These are phyloP conservation scores for Pseudisothecium myosuroides DNA, from an alignment of 225 moss, liverwort and hornwort species.

Conservation along the genomic window DNA sequence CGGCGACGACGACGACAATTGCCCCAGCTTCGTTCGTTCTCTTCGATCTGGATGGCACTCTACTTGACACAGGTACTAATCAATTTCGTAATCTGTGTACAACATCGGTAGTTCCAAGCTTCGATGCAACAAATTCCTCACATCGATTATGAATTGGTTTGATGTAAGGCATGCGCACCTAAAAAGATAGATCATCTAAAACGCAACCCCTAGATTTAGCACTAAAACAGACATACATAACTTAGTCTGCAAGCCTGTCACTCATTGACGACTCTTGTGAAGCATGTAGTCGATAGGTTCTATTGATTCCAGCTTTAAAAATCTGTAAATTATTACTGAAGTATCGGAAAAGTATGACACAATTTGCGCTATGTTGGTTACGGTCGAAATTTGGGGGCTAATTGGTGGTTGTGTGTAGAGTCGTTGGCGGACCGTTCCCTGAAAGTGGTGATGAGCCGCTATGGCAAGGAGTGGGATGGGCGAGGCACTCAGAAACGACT, in stretches of 20 bases:
- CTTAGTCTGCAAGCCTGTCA: neutral
- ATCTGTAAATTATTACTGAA: neutral
- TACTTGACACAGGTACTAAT: conserved; percentile 56
- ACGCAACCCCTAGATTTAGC: neutral
- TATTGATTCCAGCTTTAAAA: neutral
- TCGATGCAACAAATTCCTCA: neutral
- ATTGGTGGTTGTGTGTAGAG: conserved; percentile 12
- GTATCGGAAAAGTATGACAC: neutral
- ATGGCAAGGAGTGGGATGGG: conserved; percentile 71
- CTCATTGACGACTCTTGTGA: neutral
- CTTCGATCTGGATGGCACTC: conserved; percentile 76
- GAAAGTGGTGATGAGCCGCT: conserved; percentile 16
- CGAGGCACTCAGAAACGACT: conserved; percentile 46
- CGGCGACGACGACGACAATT: neutral
- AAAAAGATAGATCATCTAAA: neutral
- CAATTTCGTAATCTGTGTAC: neutral
- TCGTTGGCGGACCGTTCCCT: conserved; percentile 19
- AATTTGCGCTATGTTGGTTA: neutral
- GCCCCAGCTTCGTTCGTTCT: conserved; percentile 15
- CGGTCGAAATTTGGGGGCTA: neutral
- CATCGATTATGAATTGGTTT: neutral
- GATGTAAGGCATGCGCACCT: neutral
- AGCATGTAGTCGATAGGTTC: neutral
- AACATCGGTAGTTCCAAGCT: neutral
- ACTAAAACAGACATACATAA: neutral